Evolutionary conservation across 2,329 filamentous ascomycete species (phyloP).

Genomic region (Cercospora sesami): DNA sequence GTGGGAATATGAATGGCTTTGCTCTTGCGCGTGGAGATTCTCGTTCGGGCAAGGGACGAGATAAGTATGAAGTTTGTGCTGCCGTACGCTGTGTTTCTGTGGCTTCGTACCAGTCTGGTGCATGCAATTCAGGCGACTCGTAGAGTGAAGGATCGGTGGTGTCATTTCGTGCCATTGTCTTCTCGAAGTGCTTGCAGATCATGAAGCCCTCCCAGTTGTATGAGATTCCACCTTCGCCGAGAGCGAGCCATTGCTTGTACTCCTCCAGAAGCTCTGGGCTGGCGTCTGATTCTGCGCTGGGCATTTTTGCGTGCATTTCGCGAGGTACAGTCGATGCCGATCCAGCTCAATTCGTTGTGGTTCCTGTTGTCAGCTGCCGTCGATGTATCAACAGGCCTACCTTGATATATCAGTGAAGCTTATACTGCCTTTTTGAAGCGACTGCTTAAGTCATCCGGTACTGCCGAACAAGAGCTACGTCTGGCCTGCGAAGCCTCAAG

Average conservation of each 20-base stretch:
- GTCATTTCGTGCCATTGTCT: conserved; percentile 9
- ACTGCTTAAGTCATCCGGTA: neutral
- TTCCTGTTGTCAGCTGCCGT: neutral
- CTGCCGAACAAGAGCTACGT: neutral
- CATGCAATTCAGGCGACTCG: conserved; percentile 2
- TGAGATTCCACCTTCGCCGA: conserved; percentile 15
- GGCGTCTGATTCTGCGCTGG: conserved; percentile 1
- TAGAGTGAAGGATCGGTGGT: conserved; percentile 11
- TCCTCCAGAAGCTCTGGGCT: conserved; percentile 9
- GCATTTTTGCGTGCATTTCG: neutral
- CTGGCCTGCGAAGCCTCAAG: neutral
- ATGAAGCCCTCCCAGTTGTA: conserved; percentile 15
- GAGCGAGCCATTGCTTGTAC: conserved; percentile 15
- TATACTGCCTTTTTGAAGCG: neutral
- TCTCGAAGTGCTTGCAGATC: conserved; percentile 4
- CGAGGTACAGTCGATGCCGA: neutral
- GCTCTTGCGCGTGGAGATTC: conserved; percentile 7
- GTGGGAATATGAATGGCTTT: conserved; percentile 5
- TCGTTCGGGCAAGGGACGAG: conserved; percentile 1
- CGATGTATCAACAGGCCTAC: neutral
- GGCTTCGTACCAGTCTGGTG: conserved; percentile 7
- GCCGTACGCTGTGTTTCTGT: conserved; percentile 5
- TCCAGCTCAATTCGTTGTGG: neutral
- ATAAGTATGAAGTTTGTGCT: conserved; percentile 8
- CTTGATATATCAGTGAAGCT: neutral